A percentile compares a stretch with the other conserved stretches of the same genome.
phyloP scores from a whole-genome alignment of 2,329 filamentous ascomycete species.

The Acrocalymma vagum region DNA sequence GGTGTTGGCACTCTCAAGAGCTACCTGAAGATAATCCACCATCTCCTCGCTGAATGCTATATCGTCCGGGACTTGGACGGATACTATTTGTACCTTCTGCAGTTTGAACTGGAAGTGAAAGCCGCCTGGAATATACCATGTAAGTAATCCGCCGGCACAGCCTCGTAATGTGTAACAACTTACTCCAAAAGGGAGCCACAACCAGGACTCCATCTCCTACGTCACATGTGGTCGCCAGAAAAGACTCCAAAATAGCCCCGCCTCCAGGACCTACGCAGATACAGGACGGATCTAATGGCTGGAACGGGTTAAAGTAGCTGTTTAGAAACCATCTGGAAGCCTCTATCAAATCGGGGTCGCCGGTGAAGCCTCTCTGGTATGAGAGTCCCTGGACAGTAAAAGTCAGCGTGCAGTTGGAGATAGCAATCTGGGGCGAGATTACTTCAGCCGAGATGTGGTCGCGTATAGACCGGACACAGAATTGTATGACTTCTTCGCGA shows the following conservation, averaged over 20 bases:
- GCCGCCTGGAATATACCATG: too few relatives aligned
- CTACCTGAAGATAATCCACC: conserved; percentile 15
- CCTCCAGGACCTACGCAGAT: conserved; percentile 27
- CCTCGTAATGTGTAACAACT: too few relatives aligned
- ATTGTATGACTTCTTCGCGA: conserved; percentile 19
- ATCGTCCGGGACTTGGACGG: too few relatives aligned
- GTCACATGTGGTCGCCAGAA: conserved; percentile 46
- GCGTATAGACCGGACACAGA: conserved; percentile 18
- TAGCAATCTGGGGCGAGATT: neutral
- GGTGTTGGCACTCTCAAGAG: conserved; percentile 15
- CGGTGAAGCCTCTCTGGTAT: conserved; percentile 22
- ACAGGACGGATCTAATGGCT: conserved; percentile 24
- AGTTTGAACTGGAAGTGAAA: too few relatives aligned
- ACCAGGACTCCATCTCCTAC: conserved; percentile 42
- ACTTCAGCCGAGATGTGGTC: conserved; percentile 7
- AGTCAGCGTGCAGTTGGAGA: neutral
- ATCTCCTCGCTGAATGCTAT: conserved; percentile 24
- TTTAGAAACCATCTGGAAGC: conserved; percentile 31
- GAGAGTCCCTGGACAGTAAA: conserved; percentile 17
- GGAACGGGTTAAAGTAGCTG: conserved; percentile 33
- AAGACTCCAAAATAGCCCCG: conserved; percentile 26
- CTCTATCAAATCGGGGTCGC: conserved; percentile 26
- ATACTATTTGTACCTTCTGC: too few relatives aligned
- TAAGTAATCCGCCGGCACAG: too few relatives aligned
- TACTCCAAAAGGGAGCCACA: conserved; percentile 40